A percentile compares a stretch with the other conserved stretches of the same genome.
phyloP scores from a whole-genome alignment of 1,284 basidiomycete genomes.

The Leccinum insolens region DNA sequence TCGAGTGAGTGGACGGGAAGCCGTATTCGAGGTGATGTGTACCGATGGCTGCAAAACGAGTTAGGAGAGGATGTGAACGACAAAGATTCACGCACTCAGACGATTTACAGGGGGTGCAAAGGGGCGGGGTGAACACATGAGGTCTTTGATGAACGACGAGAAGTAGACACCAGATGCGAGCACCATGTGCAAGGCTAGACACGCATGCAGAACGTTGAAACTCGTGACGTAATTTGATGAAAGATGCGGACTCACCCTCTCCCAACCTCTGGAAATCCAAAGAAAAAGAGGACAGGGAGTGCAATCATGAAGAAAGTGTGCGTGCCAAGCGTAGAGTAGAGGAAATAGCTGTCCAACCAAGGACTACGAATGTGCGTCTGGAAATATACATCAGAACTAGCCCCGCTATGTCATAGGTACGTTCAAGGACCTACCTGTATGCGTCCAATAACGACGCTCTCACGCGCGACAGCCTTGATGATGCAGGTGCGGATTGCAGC shows the following conservation, averaged over 20 bases:
- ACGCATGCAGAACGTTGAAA: not conserved
- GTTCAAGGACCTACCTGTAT: conserved; percentile 63
- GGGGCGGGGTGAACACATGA: conserved; percentile 90
- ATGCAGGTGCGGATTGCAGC: conserved; percentile 62
- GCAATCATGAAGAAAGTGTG: conserved; percentile 96
- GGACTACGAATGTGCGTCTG: conserved; percentile 66
- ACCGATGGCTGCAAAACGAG: conserved; percentile 64
- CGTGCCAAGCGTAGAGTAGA: conserved; percentile 87
- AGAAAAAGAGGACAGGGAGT: conserved; percentile 87
- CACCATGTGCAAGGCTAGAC: conserved; percentile 55
- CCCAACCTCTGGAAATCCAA: conserved; percentile 74
- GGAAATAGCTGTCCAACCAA: conserved; percentile 85
- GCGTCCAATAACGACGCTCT: conserved; percentile 67
- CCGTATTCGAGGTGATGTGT: conserved; percentile 90
- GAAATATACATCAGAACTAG: not conserved
- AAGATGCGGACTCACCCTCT: conserved; percentile 58
- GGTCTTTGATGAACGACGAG: conserved; percentile 86
- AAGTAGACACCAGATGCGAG: conserved; percentile 84
- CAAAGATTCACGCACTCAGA: conserved; percentile 59
- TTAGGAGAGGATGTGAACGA: not conserved
- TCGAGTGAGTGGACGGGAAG: conserved; percentile 96
- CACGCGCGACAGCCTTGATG: conserved; percentile 60
- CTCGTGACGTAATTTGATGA: not conserved
- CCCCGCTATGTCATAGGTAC: not conserved
- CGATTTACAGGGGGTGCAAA: conserved; percentile 90